Conservation (phyloP, 2,329 filamentous ascomycete species). For the Pyrenochaeta sp. region DNA sequence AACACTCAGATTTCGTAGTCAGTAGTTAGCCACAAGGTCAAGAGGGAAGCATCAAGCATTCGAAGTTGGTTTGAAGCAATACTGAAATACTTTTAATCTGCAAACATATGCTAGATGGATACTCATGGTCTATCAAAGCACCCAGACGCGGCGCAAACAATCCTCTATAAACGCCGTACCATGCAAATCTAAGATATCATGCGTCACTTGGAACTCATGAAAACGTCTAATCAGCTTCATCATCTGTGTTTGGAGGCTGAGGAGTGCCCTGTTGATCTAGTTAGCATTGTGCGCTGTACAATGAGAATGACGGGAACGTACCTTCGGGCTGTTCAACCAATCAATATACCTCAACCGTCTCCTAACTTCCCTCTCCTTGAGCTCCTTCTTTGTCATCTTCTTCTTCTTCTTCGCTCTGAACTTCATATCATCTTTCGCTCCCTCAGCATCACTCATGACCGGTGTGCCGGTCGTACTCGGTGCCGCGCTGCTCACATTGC, state of each 20-base stretch:
- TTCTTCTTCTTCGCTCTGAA: slow-evolving; percentile 96
- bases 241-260: slow-evolving; percentile 51
- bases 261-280: slow-evolving; percentile 46
- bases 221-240: slow-evolving; percentile 47
- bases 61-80: neutral
- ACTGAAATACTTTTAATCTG: slow-evolving; percentile 21
- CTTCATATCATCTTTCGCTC: slow-evolving; percentile 78
- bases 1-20: neutral
- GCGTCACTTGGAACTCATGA: slow-evolving; percentile 10
- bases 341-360: slow-evolving; percentile 83
- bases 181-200: slow-evolving; percentile 24
- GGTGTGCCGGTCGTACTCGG: slow-evolving; percentile 64
- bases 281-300: slow-evolving; percentile 24
- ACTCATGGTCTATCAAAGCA: slow-evolving; percentile 14
- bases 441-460: slow-evolving; percentile 84
- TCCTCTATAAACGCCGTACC: slow-evolving; percentile 32
- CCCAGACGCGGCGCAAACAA: slow-evolving; percentile 12
- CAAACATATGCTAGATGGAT: slow-evolving; percentile 12
- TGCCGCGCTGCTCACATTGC: slow-evolving; percentile 47
- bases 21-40: neutral
- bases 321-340: slow-evolving; percentile 76
- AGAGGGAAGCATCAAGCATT: neutral
- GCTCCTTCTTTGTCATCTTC: slow-evolving; percentile 96
- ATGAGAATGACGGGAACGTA: slow-evolving; percentile 19
- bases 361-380: slow-evolving; percentile 91